Evolutionary conservation across 1,139 yeast species (phyloP), one percentile per base, ranked within the genome.

Genomic region (Suhomyces wounanorum): DNA sequence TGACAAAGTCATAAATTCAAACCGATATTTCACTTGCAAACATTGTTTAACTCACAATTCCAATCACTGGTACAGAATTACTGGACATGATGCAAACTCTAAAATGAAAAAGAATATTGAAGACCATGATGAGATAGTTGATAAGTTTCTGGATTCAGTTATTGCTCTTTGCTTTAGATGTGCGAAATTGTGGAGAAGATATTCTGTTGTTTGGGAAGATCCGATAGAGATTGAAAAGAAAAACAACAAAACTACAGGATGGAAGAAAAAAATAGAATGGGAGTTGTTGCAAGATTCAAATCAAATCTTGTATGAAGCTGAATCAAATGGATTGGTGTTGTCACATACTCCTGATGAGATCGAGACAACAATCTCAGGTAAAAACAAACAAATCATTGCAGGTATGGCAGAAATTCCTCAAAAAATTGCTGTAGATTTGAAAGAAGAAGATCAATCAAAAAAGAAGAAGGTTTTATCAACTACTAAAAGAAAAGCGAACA

Each of bases 101-200:
- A 47, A 43, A 40, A 39, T 44, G 9, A 59, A 59, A n/a, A 56
- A 63, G 11, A 33, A 6, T 11, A 30, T 14, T 33, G 64, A 61
- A 1, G 68, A 69, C 39, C 42, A 26, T n/a, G 64, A 64, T 0
- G 62, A 64, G 5, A 69, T 64, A 4, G 9, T 38, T 3, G 44
- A 43, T 16, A 47, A 50, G n/a, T 46, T 40, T 16, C 62, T 64
- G 25, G 66, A 68, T 2, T 50, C 64, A 8, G 65, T 71, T 1
- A 65, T 74, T 10, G 97, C 91, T 0, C 71, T 94, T 16, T 94
- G 99, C 65, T 71, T 80, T 44, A 76, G 98, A 49, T 94, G 99
- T 72, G 97, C 97, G 0, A 77, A 86, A 52, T 66, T 94, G 40
- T 94, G 99, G 99, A 77, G 97, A 64, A 73, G 95, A 41, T 94